Evolutionary conservation across 805 yeast genomes (phyloP).

Genomic region (Saccharomycopsis olivae): DNA sequence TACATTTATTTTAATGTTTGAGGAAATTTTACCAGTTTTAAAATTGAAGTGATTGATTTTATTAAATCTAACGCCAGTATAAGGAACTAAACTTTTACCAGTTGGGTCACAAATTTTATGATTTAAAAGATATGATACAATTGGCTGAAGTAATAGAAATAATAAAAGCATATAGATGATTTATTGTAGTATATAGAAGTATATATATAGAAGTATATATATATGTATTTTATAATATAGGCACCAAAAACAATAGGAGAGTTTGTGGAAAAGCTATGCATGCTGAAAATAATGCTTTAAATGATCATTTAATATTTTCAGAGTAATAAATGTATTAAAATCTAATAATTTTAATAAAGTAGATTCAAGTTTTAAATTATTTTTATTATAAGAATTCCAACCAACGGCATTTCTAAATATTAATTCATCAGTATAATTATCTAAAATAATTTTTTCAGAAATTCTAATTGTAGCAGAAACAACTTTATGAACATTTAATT

Average conservation of each 20-base stretch:
- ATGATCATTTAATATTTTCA: slow-evolving; percentile 1
- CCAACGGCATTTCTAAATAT: slow-evolving; percentile 5
- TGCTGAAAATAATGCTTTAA: no score
- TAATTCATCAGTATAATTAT: background rate
- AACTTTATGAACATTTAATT: slow-evolving; percentile 4
- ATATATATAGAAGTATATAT: slow-evolving; percentile 1
- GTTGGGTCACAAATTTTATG: slow-evolving; percentile 16
- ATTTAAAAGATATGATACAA: slow-evolving; percentile 12
- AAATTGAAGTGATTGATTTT: slow-evolving; percentile 7
- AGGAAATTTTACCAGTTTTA: background rate
- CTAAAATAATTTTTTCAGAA: slow-evolving; percentile 7
- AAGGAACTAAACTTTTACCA: slow-evolving; percentile 2
- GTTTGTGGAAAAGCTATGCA: no score
- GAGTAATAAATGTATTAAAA: slow-evolving; percentile 1
- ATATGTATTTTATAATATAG: background rate
- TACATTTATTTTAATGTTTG: slow-evolving; percentile 5
- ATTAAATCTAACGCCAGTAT: slow-evolving; percentile 14
- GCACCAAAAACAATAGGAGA: no score
- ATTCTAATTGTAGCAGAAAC: slow-evolving; percentile 4
- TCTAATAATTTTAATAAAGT: slow-evolving; percentile 5
- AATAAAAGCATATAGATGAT: no score
- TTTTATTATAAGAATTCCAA: background rate
- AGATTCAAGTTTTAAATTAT: slow-evolving; percentile 3
- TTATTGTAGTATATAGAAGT: slow-evolving; percentile 7
- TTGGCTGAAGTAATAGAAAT: no score